Conservation (phyloP, 73 alveolate genomes). For the Paramecium caudatum region DNA sequence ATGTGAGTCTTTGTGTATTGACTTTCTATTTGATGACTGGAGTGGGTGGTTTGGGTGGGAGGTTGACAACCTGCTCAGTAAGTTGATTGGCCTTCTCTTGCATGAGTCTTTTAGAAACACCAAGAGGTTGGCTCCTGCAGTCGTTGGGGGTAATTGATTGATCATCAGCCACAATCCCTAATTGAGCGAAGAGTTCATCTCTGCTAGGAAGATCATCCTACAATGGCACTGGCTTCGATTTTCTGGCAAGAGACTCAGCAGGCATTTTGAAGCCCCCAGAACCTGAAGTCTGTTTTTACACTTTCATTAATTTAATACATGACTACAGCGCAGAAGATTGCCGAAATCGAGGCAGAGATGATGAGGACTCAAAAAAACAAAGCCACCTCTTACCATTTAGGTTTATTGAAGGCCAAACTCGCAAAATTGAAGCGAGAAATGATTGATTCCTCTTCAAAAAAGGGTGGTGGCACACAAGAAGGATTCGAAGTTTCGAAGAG, state of each 20-base stretch:
- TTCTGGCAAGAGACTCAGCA: background rate
- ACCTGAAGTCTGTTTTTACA: conserved; percentile 44
- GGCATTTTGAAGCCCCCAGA: conserved; percentile 67
- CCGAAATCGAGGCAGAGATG: conserved; percentile 98
- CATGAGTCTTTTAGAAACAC: conserved; percentile 5
- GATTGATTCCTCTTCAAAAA: conserved; percentile 90
- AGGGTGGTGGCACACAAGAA: conserved; percentile 96
- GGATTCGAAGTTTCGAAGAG: conserved; percentile 99
- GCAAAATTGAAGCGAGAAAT: conserved; percentile 97
- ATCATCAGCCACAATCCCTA: conserved; percentile 58
- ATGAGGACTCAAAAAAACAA: conserved; percentile 98
- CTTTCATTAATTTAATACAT: conserved; percentile 69
- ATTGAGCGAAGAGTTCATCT: conserved; percentile 37
- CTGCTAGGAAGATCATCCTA: conserved; percentile 33
- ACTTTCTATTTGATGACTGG: conserved; percentile 31
- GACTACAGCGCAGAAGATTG: conserved; percentile 91
- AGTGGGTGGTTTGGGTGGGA: conserved; percentile 55
- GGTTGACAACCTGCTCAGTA: background rate
- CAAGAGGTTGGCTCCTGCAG: background rate
- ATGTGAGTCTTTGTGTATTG: conserved; percentile 10
- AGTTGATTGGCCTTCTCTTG: conserved; percentile 6
- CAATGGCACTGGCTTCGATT: background rate
- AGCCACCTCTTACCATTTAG: conserved; percentile 98
- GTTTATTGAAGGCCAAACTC: conserved; percentile 98
- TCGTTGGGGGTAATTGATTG: background rate